Evolutionary conservation across 208 protist genomes (phyloP).

Genomic region (Trypanosomatidae sp.): DNA sequence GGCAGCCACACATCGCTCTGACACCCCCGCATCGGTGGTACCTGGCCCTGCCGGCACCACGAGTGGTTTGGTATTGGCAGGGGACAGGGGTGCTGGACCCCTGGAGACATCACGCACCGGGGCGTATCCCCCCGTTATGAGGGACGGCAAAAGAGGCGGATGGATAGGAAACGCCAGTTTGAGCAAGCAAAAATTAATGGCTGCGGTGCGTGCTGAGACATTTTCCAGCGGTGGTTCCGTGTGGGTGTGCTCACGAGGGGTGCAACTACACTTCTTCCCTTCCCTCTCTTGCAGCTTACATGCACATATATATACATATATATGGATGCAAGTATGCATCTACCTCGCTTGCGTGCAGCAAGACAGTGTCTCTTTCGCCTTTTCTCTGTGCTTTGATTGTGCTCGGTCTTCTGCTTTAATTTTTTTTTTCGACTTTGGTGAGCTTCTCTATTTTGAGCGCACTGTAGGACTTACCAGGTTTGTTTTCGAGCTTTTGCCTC

Average conservation of each 20-base stretch:
- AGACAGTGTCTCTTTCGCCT: background rate
- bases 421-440: background rate
- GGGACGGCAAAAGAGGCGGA: background rate
- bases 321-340: background rate
- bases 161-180: background rate
- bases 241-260: background rate
- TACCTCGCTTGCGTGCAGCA: background rate
- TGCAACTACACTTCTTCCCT: background rate
- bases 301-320: background rate
- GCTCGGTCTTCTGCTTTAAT: background rate
- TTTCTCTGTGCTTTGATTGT: conserved; percentile 1
- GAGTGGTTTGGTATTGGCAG: background rate
- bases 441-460: background rate
- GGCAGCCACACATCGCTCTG: background rate
- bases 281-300: background rate
- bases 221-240: background rate
- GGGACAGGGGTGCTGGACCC: background rate
- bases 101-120: background rate
- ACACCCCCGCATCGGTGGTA: background rate
- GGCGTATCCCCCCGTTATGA: background rate
- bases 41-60: background rate
- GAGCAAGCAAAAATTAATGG: background rate
- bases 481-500: background rate
- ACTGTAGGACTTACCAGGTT: background rate
- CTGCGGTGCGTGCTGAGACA: background rate